phyloP scores from a whole-genome alignment of 176 grass and related monocot species.

The Triticum turgidum region DNA sequence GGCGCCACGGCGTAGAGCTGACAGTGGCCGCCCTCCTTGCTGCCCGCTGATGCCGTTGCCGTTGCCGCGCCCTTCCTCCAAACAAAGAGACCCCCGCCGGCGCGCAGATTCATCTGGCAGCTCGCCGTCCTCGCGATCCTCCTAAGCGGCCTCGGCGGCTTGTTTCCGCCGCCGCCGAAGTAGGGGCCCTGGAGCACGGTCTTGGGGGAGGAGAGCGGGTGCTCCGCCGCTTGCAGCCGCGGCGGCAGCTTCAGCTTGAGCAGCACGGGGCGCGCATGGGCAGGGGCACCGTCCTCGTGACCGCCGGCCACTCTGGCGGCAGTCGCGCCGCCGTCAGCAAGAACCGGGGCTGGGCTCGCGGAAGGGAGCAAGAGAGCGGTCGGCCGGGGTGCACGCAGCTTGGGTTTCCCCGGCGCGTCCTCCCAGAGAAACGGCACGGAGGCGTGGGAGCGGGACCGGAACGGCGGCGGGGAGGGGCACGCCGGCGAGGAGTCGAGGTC shows the following conservation, averaged over 20 bases:
- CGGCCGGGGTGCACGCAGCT: background rate
- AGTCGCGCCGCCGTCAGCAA: no score
- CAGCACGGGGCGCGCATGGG: background rate
- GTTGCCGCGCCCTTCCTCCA: slow-evolving; percentile 10
- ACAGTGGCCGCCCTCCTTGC: background rate
- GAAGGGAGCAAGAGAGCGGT: background rate
- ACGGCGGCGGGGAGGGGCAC: slow-evolving; percentile 44
- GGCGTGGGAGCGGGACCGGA: slow-evolving; percentile 13
- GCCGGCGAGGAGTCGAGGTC: background rate
- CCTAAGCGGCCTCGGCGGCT: slow-evolving; percentile 21
- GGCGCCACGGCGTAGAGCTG: background rate
- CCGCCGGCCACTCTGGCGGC: background rate
- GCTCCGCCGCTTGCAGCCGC: slow-evolving; percentile 30
- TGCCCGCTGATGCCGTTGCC: background rate
- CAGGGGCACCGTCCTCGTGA: background rate
- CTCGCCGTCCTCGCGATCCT: background rate
- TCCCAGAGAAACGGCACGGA: slow-evolving; percentile 78
- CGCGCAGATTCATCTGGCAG: background rate
- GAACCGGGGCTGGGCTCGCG: background rate
- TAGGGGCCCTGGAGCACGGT: slow-evolving; percentile 35
- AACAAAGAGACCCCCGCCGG: slow-evolving; percentile 22
- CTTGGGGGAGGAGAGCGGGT: slow-evolving; percentile 15
- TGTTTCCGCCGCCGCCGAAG: background rate
- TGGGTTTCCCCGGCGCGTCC: slow-evolving; percentile 70
- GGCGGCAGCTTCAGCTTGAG: slow-evolving; percentile 72